Conservation (phyloP, 2,329 filamentous ascomycete genomes). For the Aureobasidium uvarum region DNA sequence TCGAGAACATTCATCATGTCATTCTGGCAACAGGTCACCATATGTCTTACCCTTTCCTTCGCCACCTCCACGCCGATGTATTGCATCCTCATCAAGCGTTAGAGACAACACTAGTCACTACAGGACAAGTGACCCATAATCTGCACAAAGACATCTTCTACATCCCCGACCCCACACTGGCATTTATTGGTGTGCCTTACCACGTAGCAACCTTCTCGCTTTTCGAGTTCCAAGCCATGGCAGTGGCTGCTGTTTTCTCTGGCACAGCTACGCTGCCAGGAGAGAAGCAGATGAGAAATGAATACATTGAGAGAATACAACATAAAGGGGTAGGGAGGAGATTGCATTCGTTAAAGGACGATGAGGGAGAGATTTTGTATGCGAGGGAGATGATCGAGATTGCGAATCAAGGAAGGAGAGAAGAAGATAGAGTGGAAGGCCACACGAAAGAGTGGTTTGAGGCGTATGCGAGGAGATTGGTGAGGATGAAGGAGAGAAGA, state of each 20-base stretch:
- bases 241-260: conserved; percentile 57
- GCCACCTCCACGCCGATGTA: conserved; percentile 50
- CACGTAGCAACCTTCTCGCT: conserved; percentile 66
- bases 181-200: conserved; percentile 62
- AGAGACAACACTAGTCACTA: conserved; percentile 58
- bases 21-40: conserved; percentile 69
- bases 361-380: conserved; percentile 42
- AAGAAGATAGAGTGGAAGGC: conserved; percentile 35
- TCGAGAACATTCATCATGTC: conserved; percentile 60
- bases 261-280: conserved; percentile 52
- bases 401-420: conserved; percentile 40
- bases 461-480: conserved; percentile 38
- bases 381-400: conserved; percentile 43
- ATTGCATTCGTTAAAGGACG: conserved; percentile 47
- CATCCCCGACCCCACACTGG: conserved; percentile 62
- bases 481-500: conserved; percentile 36
- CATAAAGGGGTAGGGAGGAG: conserved; percentile 45
- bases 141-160: conserved; percentile 71
- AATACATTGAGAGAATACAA: conserved; percentile 42
- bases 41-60: conserved; percentile 64
- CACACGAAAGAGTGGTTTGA: conserved; percentile 41
- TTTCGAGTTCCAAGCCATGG: conserved; percentile 68
- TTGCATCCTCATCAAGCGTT: conserved; percentile 49
- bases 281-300: conserved; percentile 43
- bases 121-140: conserved; percentile 64